Evolutionary conservation across 257 asterid species (phyloP), one percentile per base, ranked within the genome.

Genomic region (Fraxinus pennsylvanica): DNA sequence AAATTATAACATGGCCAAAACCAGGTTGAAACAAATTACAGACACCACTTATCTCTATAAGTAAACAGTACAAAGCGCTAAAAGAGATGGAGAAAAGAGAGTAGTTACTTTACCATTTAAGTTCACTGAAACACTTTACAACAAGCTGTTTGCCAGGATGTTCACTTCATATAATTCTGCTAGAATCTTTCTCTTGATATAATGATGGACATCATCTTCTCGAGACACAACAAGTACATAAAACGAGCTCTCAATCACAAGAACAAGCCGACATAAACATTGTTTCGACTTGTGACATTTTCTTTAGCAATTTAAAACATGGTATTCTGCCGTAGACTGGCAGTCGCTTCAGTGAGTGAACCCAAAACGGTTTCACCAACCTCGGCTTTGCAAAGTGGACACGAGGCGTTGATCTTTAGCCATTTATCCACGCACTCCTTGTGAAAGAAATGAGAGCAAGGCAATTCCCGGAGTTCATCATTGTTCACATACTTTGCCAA

Each of bases 311-410:
- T 59, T 61, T 25, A 61, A 19, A 61, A 7, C 68, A 22, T 61
- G 30, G 30, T 22, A 85, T 82, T 65, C 79, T 81, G 81, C 65
- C 87, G 85, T 72, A 89, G 80, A 84, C 68, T 61, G 68, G 68
- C 91, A 8, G 94, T 92, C 72, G 94, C 87, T 83, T 92, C 94
- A 6, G 94, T 78, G 59, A 87, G 76, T 22, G 97, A 87, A 78
- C 88, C 82, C 84, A 87, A 43, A 74, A 89, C 41, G 61, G 93
- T 89, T 79, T 91, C 94, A 35, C 98, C 98, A 70, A 91, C 97
- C 78, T 95, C 98, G 1, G 94, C 92, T 86, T 95, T 95, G 92
- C 99, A 95, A 54, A 95, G 96, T 21, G 99, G 98, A 80, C 99
- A 95, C 0, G 93, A 69, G 10, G 97, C 96, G 30, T 93, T 95